Evolutionary conservation across 805 yeast genomes (phyloP).

Genomic region (Zygoascus bituminiphila): DNA sequence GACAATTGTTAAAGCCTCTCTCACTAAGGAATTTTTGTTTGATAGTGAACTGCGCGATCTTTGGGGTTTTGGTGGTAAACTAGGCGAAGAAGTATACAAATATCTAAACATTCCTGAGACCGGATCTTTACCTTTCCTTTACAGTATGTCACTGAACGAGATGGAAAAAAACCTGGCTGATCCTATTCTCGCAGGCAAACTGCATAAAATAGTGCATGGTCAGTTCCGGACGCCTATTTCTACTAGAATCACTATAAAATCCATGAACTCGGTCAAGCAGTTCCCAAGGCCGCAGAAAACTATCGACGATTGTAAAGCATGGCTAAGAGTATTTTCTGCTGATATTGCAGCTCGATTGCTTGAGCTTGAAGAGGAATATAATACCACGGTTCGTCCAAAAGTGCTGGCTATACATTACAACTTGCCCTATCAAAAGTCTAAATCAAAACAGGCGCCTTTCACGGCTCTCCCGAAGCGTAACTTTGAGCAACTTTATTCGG

Average conservation of each 20-base stretch:
- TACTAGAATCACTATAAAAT: constrained; percentile 55
- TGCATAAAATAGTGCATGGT: constrained; percentile 64
- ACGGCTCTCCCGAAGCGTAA: constrained; percentile 7
- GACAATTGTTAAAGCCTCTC: constrained; percentile 52
- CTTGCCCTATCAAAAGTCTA: constrained; percentile 14
- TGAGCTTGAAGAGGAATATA: constrained; percentile 64
- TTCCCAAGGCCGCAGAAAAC: constrained; percentile 49
- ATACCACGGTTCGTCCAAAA: constrained; percentile 41
- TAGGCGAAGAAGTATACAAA: constrained; percentile 53
- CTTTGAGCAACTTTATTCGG: constrained; percentile 6
- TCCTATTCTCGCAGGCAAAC: constrained; percentile 40
- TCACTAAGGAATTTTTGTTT: constrained; percentile 46
- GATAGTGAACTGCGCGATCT: constrained; percentile 63
- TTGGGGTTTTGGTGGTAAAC: constrained; percentile 88
- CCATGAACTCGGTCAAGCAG: constrained; percentile 86
- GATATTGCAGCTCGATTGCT: constrained; percentile 63
- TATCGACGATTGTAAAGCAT: constrained; percentile 51
- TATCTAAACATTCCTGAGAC: constrained; percentile 44
- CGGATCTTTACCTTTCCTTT: constrained; percentile 41
- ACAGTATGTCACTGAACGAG: constrained; percentile 38
- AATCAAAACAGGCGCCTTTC: constrained; percentile 21
- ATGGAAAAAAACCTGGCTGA: constrained; percentile 36
- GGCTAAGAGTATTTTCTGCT: constrained; percentile 79
- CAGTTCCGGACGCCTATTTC: constrained; percentile 44
- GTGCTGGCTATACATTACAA: constrained; percentile 39